Evolutionary conservation across 176 grass and related monocot species (phyloP).

Genomic region (Hsuehochloa calcarea): DNA sequence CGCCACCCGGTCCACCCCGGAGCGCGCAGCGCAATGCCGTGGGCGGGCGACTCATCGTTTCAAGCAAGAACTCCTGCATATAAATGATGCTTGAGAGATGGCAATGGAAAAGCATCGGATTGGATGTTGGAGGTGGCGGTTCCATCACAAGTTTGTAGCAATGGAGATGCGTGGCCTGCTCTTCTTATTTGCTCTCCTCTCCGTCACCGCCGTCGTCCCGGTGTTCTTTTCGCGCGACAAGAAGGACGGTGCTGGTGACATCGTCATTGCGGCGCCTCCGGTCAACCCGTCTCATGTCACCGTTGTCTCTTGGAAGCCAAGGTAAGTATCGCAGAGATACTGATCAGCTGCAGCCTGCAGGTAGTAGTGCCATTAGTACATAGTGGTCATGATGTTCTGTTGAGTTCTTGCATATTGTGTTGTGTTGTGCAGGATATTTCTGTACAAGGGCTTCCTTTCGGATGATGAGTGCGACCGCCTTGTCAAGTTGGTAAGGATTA

Average conservation of each 20-base stretch:
- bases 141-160: not conserved
- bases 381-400: not conserved
- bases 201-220: conserved; percentile 7
- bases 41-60: not conserved
- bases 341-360: not conserved
- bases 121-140: not conserved
- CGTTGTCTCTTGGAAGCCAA: conserved; percentile 35
- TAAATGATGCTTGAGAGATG: not conserved
- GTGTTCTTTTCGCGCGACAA: not conserved
- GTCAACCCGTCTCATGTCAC: conserved; percentile 14
- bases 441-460: conserved; percentile 65
- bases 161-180: conserved; percentile 30
- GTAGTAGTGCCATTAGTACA: not conserved
- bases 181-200: conserved; percentile 29
- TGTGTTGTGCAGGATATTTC: conserved; percentile 44
- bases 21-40: not conserved
- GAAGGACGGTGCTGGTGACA: not conserved
- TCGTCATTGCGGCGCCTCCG: not conserved
- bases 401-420: not conserved
- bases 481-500: conserved; percentile 47
- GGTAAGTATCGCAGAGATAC: not conserved
- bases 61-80: not conserved
- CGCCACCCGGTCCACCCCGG: not conserved
- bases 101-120: not conserved
- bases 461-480: conserved; percentile 58